Base-by-base conservation (phyloP, 2,329 filamentous ascomycete species). In the Scopulariopsis brevicaulis region DNA sequence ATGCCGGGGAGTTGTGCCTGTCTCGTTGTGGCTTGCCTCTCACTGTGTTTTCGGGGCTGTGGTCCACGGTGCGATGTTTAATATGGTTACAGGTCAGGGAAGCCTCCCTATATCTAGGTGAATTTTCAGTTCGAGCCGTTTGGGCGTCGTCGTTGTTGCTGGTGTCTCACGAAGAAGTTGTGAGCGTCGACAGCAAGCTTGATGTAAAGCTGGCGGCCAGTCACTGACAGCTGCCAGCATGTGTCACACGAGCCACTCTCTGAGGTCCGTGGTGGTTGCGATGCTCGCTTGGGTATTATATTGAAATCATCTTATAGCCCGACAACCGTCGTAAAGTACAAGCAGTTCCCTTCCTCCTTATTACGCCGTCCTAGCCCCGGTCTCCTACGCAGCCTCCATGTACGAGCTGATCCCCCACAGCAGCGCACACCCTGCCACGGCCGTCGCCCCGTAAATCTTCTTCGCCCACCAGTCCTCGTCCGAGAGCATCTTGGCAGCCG, bases 391-490 rank as follows among this genome's bases (percentile, higher is more conserved):
- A 0, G 65, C 59, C 57, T 72, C 80, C 37, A 85, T 59, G 57
- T 78, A 79, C 1, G 81, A 81, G 4, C 81, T 78, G 22, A 83
- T 61, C 5, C 73, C 76, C 83, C 83, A 86, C 1, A 85, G 68
- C 52, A 81, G 68, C 11, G 77, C 79, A 64, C 83, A 86, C 1
- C 81, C 83, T n/a, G 75, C 78, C 56, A 88, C 70, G 8, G 81
- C 81, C 22, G 81, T 79, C 4, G 79, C 81, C n/a, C 84, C 84
- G 34, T 82, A 70, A 1, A 80, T 70, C 69, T 84, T 86, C 73
- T 84, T 87, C 2, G 74, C 79, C 78, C 82, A 86, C 82, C 84
- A 87, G 58, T 81, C 80, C 37, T 84, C 79, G 57, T 86, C 82
- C 2, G 80, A 84, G 55, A 87, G 70, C 35, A 86, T 82, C 64